Evolutionary conservation across 169 alveolate genomes (phyloP).

Genomic region (Plasmodium malariae): DNA sequence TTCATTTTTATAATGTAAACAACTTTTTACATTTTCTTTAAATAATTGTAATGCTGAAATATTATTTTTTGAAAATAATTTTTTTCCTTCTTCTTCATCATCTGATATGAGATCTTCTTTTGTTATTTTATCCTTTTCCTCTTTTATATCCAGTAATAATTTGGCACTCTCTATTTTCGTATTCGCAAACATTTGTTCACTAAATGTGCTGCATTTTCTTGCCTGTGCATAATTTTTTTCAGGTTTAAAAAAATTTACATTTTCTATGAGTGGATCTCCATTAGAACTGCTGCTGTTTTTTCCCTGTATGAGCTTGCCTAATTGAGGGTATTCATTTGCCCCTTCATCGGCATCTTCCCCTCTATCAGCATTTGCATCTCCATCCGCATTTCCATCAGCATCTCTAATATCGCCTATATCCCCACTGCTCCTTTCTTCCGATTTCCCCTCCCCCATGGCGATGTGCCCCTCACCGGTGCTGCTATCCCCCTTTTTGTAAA

Average conservation of each 20-base stretch:
- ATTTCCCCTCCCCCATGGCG: background rate
- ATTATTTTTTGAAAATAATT: conserved; percentile 30
- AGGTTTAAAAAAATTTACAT: conserved; percentile 59
- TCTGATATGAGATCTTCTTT: background rate
- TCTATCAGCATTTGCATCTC: background rate
- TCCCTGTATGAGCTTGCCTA: background rate
- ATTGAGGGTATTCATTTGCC: background rate
- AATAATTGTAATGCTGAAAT: conserved; percentile 39
- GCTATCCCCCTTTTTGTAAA: background rate
- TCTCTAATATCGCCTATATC: background rate
- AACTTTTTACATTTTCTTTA: conserved; percentile 53
- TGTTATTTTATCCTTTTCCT: background rate
- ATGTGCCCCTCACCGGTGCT: background rate
- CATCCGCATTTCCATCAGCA: background rate
- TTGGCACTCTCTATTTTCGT: conserved; percentile 10
- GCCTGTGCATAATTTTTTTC: conserved; percentile 14
- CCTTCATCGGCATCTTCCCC: background rate
- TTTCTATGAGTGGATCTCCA: background rate
- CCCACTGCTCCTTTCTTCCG: background rate
- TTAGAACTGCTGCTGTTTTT: no score
- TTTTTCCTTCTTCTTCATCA: conserved; percentile 13
- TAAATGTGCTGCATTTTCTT: conserved; percentile 25
- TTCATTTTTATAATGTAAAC: conserved; percentile 41
- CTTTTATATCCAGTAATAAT: conserved; percentile 7
- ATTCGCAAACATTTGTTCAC: conserved; percentile 71